Evolutionary conservation across 2,329 filamentous ascomycete species (phyloP), one percentile per base, ranked within the genome.

Genomic region (Myriosclerotinia curreyana): DNA sequence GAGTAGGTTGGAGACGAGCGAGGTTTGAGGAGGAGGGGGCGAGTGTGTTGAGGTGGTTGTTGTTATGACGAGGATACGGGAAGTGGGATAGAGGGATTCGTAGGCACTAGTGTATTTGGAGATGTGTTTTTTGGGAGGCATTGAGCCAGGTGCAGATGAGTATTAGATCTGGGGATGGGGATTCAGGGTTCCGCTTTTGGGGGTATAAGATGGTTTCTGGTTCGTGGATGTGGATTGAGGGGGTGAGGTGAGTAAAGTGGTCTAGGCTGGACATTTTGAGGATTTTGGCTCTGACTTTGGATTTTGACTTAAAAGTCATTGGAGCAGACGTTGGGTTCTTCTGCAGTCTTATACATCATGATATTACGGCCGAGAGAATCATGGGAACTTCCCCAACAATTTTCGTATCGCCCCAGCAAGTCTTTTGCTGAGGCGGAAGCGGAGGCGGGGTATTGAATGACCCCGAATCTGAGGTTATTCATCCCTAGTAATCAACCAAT

Each of bases 41-140:
- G 22, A 28, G 36, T 5, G 40, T 20, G 8, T 55, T 68, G 6
- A 79, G 74, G 38, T 77, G n/a, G 75, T 73, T 4, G 78, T 82
- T 31, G 83, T 77, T 9, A 86, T 75, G 25, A 82, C 76, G 28
- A 86, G 73, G 59, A 84, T 80, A 40, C 76, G 76, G 3, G 79
- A 73, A 14, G 71, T 69, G 9, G 80, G 80, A 49, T 76, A 77
- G 6, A 81, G 73, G 1, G 71, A 72, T 34, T 74, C 72, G 70
- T 83, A 82, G 60, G 76, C 74, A 1, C 72, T 64, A n/a, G 79
- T 75, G 68, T 82, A 83, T 73, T 82, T 82, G 59, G 75, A 70
- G 36, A 81, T 72, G 53, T 80, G 77, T 20, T 77, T 75, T 1
- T 75, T 75, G 70, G 9, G 72, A 69, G 2, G 80, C 80, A 58